These are phyloP conservation scores for Monilinia polystroma DNA, from an alignment of 2,329 filamentous ascomycete species.

Conservation along the genomic window DNA sequence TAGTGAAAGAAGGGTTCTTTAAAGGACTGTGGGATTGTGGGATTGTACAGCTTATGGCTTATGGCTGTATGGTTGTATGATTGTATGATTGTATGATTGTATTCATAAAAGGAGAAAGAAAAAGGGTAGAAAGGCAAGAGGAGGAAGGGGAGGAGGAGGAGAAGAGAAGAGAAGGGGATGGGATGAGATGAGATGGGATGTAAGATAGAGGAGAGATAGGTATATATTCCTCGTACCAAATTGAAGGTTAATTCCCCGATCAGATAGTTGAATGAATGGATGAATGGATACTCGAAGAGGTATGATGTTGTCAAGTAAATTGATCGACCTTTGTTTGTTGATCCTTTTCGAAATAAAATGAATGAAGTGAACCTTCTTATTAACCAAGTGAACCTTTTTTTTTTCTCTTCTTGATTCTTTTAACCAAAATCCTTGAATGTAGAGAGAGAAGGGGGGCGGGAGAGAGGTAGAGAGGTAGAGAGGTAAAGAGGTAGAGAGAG, in stretches of 20 bases:
- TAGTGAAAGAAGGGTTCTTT: background rate
- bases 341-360: background rate
- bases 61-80: background rate
- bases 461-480: too few species aligned
- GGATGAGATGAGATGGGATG: background rate
- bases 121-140: background rate
- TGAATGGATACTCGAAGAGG: background rate
- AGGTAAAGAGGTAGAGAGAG: too few species aligned
- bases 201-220: background rate
- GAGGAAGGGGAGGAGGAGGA: too few species aligned
- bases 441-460: too few species aligned
- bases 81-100: background rate
- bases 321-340: constrained; percentile 8
- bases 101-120: background rate
- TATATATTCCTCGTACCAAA: constrained; percentile 7
- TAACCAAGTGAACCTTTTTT: background rate
- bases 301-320: background rate
- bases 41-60: too few species aligned
- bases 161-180: too few species aligned
- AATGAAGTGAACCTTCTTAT: too few species aligned
- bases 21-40: background rate
- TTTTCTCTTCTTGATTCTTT: background rate
- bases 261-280: background rate
- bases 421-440: background rate
- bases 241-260: background rate